Conservation (phyloP, 495 filamentous ascomycete genomes). For the Aspergillus bertholletiae region DNA sequence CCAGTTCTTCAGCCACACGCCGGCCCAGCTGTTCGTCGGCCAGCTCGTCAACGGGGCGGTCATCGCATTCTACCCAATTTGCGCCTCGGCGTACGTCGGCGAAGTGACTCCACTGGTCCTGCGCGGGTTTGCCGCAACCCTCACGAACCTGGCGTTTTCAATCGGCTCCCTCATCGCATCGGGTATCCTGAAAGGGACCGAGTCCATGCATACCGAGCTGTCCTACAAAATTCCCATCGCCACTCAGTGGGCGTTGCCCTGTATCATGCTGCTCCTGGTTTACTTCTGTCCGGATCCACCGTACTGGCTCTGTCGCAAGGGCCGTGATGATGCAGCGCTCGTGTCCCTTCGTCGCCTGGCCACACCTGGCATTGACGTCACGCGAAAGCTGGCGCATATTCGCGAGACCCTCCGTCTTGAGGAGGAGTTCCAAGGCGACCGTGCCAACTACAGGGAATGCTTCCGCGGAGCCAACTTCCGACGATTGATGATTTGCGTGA, state of each 20-base stretch:
- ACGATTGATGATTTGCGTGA: conserved; percentile 44
- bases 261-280: conserved; percentile 31
- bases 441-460: conserved; percentile 37
- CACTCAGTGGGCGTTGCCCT: conserved; percentile 32
- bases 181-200: conserved; percentile 35
- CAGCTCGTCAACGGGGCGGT: conserved; percentile 32
- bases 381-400: conserved; percentile 27
- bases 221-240: conserved; percentile 36
- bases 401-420: conserved; percentile 35
- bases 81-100: conserved; percentile 32
- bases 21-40: conserved; percentile 29
- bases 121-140: conserved; percentile 35
- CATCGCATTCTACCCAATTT: conserved; percentile 34
- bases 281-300: conserved; percentile 48
- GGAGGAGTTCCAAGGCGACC: conserved; percentile 38
- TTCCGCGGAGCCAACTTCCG: conserved; percentile 43
- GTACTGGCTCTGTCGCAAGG: conserved; percentile 45
- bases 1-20: conserved; percentile 32
- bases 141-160: conserved; percentile 37
- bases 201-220: conserved; percentile 22
- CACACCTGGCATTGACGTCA: conserved; percentile 12
- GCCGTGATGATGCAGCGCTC: conserved; percentile 36
- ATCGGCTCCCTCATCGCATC: conserved; percentile 38
- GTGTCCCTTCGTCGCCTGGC: conserved; percentile 34
- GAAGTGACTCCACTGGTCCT: conserved; percentile 39